A percentile compares a stretch with the other conserved stretches of the same genome.
Evolutionary conservation across 2,329 filamentous ascomycete genomes (phyloP).

Genomic region (Penicillium sp.): DNA sequence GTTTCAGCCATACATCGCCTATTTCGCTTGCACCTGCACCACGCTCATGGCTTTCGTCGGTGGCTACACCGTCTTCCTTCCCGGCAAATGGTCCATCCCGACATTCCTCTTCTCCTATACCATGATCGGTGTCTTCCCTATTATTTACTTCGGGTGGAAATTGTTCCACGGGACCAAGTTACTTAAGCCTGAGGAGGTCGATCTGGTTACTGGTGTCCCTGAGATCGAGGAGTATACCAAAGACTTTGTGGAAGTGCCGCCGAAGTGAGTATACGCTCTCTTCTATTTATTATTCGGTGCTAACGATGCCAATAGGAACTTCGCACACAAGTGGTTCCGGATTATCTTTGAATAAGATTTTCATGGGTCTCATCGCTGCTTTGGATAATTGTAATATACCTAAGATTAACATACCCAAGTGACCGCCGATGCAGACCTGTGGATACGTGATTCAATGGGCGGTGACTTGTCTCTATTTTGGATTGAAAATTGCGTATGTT

Average conservation of each 20-base stretch:
- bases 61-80: constrained; percentile 73
- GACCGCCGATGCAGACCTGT: not conserved
- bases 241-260: constrained; percentile 55
- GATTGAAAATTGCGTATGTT: not conserved
- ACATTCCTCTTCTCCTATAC: constrained; percentile 76
- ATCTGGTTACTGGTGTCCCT: constrained; percentile 61
- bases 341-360: constrained; percentile 21
- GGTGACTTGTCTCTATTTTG: not conserved
- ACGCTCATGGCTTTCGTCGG: constrained; percentile 71
- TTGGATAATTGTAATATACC: not conserved
- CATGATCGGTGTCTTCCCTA: constrained; percentile 69
- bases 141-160: constrained; percentile 71
- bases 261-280: constrained; percentile 47
- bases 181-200: constrained; percentile 57
- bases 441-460: not conserved
- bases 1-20: constrained; percentile 71
- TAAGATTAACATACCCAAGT: not conserved
- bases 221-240: constrained; percentile 67
- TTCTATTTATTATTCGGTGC: not conserved
- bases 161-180: constrained; percentile 62
- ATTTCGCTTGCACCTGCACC: constrained; percentile 61
- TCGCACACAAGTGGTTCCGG: constrained; percentile 20
- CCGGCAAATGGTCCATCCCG: constrained; percentile 64
- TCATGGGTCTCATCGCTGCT: not conserved
- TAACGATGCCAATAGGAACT: constrained; percentile 23